phyloP scores from a whole-genome alignment of 116 monocot species.

The Phalaenopsis hybrid region DNA sequence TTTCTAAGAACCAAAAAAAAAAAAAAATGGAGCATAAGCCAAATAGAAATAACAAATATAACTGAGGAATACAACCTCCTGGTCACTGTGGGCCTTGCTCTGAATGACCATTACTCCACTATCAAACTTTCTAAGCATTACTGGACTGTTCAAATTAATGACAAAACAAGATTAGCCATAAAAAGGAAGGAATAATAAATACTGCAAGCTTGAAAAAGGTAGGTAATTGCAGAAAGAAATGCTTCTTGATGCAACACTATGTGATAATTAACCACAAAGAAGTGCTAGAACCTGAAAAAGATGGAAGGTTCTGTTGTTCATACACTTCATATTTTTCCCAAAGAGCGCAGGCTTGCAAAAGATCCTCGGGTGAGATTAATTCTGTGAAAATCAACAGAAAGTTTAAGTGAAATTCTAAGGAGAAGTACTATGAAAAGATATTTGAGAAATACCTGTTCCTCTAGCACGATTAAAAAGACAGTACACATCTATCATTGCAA shows the following conservation, averaged over 20 bases:
- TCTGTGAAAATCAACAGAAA: slow-evolving; percentile 34
- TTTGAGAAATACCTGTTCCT: slow-evolving; percentile 68
- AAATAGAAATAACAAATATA: background rate
- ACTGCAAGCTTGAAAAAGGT: background rate
- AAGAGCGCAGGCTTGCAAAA: slow-evolving; percentile 80
- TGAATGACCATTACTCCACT: slow-evolving; percentile 96
- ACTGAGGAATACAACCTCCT: slow-evolving; percentile 43
- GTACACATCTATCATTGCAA: slow-evolving; percentile 76
- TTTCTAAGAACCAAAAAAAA: background rate
- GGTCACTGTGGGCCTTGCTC: slow-evolving; percentile 79
- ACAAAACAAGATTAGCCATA: slow-evolving; percentile 5
- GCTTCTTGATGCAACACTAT: slow-evolving; percentile 9
- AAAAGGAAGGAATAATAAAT: slow-evolving; percentile 5
- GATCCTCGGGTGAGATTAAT: slow-evolving; percentile 92
- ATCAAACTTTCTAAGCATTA: slow-evolving; percentile 91
- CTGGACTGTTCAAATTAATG: slow-evolving; percentile 50
- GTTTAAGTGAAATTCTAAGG: background rate
- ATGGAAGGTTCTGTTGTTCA: slow-evolving; percentile 55
- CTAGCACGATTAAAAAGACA: slow-evolving; percentile 95
- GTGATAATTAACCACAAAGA: slow-evolving; percentile 16
- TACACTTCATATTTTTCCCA: slow-evolving; percentile 99
- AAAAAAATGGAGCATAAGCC: background rate
- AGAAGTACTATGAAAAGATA: slow-evolving; percentile 3
- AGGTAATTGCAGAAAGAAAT: background rate
- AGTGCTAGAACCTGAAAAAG: slow-evolving; percentile 32